These are phyloP conservation scores for Hippophae tibetana DNA, from an alignment of 306 rosid species.

Conservation along the genomic window DNA sequence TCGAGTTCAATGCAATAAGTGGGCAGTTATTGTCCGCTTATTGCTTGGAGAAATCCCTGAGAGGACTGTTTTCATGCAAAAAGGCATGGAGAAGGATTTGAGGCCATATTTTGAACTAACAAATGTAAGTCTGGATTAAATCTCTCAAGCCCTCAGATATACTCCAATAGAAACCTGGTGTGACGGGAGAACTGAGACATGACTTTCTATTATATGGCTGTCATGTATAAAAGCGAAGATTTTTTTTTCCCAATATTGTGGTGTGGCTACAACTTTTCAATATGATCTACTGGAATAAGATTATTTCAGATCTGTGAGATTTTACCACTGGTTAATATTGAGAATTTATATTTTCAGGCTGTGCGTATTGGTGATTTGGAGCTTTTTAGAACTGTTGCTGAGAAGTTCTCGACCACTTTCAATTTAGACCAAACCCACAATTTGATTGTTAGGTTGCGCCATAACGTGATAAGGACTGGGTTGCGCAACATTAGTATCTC, in stretches of 20 bases:
- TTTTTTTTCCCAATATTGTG: too few species aligned
- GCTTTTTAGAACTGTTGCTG: constrained; percentile 82
- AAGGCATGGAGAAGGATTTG: constrained; percentile 77
- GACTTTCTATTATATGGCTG: too few species aligned
- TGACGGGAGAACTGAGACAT: neutral
- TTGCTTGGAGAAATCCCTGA: constrained; percentile 96
- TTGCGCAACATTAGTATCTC: constrained; percentile 93
- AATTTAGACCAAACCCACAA: constrained; percentile 72
- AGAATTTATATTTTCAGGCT: constrained; percentile 42
- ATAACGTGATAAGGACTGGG: constrained; percentile 93
- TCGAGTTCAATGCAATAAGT: constrained; percentile 94
- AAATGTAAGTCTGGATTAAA: constrained; percentile 51
- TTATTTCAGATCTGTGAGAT: too few species aligned
- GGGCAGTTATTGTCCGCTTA: constrained; percentile 94
- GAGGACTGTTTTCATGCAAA: constrained; percentile 96
- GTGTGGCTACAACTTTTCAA: too few species aligned
- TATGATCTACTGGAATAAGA: too few species aligned
- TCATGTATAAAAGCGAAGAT: too few species aligned
- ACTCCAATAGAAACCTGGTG: neutral
- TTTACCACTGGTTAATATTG: too few species aligned
- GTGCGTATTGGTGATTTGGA: constrained; percentile 95
- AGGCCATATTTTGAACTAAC: constrained; percentile 96
- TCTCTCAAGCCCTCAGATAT: neutral
- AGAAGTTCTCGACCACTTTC: constrained; percentile 65
- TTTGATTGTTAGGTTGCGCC: constrained; percentile 88